Evolutionary conservation across 345 rosid genomes (phyloP).

Genomic region (Arabis alpina): DNA sequence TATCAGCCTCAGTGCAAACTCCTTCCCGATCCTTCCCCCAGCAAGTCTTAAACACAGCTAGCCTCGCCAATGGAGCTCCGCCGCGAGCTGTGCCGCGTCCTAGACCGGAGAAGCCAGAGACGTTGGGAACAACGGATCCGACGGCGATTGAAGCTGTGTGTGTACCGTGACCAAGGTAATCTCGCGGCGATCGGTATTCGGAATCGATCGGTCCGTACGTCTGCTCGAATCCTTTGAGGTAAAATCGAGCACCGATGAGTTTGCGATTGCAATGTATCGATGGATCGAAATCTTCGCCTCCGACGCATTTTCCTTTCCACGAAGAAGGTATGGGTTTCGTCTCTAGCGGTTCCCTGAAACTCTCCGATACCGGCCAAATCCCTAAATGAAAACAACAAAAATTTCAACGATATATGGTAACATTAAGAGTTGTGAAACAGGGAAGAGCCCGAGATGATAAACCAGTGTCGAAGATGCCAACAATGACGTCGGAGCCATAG

Average conservation of each 20-base stretch:
- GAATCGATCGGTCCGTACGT: slow-evolving; percentile 42
- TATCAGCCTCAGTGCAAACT: slow-evolving; percentile 56
- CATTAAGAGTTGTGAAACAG: not conserved
- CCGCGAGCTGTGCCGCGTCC: slow-evolving; percentile 61
- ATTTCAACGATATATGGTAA: not conserved
- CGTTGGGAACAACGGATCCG: slow-evolving; percentile 49
- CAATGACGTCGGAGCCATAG: slow-evolving; percentile 52
- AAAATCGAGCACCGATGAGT: slow-evolving; percentile 74
- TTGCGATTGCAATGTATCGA: slow-evolving; percentile 59
- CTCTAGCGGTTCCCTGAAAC: slow-evolving; percentile 54
- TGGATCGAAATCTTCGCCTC: slow-evolving; percentile 60
- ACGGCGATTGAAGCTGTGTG: slow-evolving; percentile 69
- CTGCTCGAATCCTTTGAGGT: slow-evolving; percentile 55
- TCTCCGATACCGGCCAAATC: slow-evolving; percentile 74
- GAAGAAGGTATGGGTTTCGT: slow-evolving; percentile 54
- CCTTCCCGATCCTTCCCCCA: slow-evolving; percentile 47
- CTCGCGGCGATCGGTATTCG: slow-evolving; percentile 65
- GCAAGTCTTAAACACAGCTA: slow-evolving; percentile 64
- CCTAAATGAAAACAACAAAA: slow-evolving; percentile 44
- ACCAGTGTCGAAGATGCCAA: slow-evolving; percentile 65
- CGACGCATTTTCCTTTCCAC: slow-evolving; percentile 67
- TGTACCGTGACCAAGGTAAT: slow-evolving; percentile 66
- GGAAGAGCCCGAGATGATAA: not conserved
- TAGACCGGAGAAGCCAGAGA: slow-evolving; percentile 46
- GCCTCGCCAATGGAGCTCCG: slow-evolving; percentile 65